Percentiles rank a stretch among this genome's conserved stretches.
Evolutionary conservation across 1,284 basidiomycete species (phyloP).

Genomic region (Moesziomyces parantarcticus): DNA sequence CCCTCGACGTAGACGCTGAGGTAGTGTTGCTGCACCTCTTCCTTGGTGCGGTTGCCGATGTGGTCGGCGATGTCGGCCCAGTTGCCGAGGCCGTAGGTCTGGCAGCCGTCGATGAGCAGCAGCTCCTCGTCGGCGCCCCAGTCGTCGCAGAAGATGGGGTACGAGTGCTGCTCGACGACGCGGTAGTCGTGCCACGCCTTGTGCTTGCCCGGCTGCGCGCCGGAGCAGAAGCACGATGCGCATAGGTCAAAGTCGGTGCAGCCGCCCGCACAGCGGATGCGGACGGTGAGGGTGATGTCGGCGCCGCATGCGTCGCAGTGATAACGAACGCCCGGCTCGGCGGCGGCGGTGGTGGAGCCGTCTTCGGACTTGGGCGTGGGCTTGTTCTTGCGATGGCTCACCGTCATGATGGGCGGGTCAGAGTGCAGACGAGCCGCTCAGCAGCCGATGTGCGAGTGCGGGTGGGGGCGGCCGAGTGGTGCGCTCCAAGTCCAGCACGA

Average conservation of each 20-base stretch:
- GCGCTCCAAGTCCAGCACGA: slow-evolving; percentile 1
- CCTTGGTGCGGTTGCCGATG: slow-evolving; percentile 91
- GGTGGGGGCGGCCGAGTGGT: no score
- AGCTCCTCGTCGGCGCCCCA: slow-evolving; percentile 99
- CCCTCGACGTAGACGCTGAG: slow-evolving; percentile 79
- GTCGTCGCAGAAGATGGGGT: slow-evolving; percentile 92
- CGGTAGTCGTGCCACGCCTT: slow-evolving; percentile 90
- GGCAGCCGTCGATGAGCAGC: slow-evolving; percentile 87
- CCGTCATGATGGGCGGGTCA: slow-evolving; percentile 56
- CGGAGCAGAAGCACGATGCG: slow-evolving; percentile 83
- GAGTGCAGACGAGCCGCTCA: background rate
- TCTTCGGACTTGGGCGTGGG: slow-evolving; percentile 58
- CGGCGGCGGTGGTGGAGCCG: slow-evolving; percentile 51
- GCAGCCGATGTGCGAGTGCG: background rate
- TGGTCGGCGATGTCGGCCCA: slow-evolving; percentile 98
- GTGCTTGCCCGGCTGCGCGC: slow-evolving; percentile 87
- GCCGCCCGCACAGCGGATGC: slow-evolving; percentile 65
- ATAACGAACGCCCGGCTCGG: slow-evolving; percentile 65
- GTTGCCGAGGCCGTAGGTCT: slow-evolving; percentile 90
- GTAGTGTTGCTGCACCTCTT: slow-evolving; percentile 94
- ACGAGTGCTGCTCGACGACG: slow-evolving; percentile 93
- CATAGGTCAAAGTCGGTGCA: slow-evolving; percentile 70
- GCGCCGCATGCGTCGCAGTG: slow-evolving; percentile 67
- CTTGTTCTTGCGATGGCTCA: slow-evolving; percentile 67
- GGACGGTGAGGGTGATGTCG: slow-evolving; percentile 66